Conservation (phyloP, 176 grass and related monocot genomes). For the Elymus sibiricus region DNA sequence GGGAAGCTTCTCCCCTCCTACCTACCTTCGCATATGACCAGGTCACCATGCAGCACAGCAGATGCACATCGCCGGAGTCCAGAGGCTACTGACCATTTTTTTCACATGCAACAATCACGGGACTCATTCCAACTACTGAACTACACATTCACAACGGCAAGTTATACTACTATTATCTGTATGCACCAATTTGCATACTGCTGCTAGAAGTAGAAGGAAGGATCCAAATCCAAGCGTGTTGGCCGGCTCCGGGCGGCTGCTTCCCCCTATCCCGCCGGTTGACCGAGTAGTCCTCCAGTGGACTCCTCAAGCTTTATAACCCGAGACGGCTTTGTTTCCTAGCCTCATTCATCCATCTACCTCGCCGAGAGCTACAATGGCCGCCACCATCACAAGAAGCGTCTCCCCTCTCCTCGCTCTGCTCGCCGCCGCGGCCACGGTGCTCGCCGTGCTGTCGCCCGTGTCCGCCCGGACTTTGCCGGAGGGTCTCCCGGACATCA, state of each 20-base stretch:
- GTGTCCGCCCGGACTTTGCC: slow-evolving; percentile 6
- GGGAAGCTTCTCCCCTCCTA: slow-evolving; percentile 10
- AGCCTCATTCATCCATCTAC: neutral
- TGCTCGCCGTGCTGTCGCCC: neutral
- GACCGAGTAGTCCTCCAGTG: slow-evolving; percentile 35
- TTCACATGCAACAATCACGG: slow-evolving; percentile 8
- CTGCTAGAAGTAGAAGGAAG: neutral
- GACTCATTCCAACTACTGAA: slow-evolving; percentile 8
- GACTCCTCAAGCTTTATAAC: slow-evolving; percentile 25
- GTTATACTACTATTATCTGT: too few relatives aligned
- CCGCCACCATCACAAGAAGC: neutral
- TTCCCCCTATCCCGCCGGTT: neutral
- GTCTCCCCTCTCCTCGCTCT: slow-evolving; percentile 10
- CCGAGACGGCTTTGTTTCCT: neutral
- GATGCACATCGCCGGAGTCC: too few relatives aligned
- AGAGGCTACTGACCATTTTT: neutral
- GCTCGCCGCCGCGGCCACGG: neutral
- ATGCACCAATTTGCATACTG: neutral
- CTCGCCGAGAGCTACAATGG: slow-evolving; percentile 13
- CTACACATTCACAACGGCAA: too few relatives aligned
- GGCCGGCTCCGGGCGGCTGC: slow-evolving; percentile 1
- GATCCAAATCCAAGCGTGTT: neutral
- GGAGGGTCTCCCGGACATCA: neutral
- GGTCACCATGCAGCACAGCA: neutral
- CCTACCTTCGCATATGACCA: neutral